Evolutionary conservation across 306 rosid genomes (phyloP), one percentile per base, ranked within the genome.

Genomic region (Parietaria judaica): DNA sequence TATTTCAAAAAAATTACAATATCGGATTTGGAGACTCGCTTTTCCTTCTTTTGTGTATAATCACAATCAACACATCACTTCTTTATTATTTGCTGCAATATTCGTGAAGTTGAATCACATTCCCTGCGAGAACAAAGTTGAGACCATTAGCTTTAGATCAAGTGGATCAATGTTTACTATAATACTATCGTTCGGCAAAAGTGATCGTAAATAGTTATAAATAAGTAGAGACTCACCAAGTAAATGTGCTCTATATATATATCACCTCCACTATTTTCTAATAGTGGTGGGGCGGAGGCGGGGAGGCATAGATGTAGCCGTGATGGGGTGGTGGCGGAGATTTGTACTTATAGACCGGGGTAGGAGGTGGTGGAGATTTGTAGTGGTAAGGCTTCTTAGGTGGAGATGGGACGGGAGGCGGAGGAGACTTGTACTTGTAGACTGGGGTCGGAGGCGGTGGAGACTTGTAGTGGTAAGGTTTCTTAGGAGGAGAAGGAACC

Each of bases 261-360:
- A 41, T 41, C 45, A 41, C 0, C 7, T 41, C 45, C 45, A 41
- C 9, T 23, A 2, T 45, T 65, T 35, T 77, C 86, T 81, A 84
- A 58, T 63, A 51, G 78, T 80, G 70, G 79, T 82, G 70, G 34
- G 95, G 92, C 48, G 95, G 95, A 54, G 95, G 95, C 55, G 95
- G 95, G 41, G 95, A 84, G 8, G 84, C 48, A 56, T 84, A 87
- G 74, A 71, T 3, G 69, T 81, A 81, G 8, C 16, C 72, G 53
- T 49, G 66, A 54, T 51, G 37, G 0, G 69, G 58, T 55, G 64
- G 73, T n/a, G 72, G 67, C 4, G 73, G 56, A 6, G 73, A 54
- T 46, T 59, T 59, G 54, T 60, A 60, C 4, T 60, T 14, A 51
- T 51, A 67, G 0, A 50, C 59, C 23, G 59, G 65, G 6, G 72